A percentile compares a stretch with the other conserved stretches of the same genome.
Evolutionary conservation across 495 filamentous ascomycete species (phyloP).

Genomic region (Penicillium coffeae): DNA sequence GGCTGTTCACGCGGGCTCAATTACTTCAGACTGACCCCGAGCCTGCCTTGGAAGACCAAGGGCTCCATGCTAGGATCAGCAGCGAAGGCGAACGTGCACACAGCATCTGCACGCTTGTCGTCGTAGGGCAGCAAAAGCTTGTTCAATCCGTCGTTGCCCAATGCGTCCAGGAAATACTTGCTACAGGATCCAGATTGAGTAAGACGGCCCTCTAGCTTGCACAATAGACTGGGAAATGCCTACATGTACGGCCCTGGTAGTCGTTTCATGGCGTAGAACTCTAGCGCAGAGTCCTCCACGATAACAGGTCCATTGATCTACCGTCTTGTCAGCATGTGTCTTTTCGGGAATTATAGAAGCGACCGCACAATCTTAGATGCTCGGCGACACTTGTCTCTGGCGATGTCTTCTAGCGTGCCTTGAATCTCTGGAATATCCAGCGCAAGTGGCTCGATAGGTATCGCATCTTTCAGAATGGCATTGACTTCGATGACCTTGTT

Average conservation of each 20-base stretch:
- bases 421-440: slow-evolving; percentile 77
- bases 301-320: slow-evolving; percentile 77
- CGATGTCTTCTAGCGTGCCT: slow-evolving; percentile 76
- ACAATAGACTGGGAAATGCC: slow-evolving; percentile 15
- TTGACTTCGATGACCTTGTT: slow-evolving; percentile 78
- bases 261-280: slow-evolving; percentile 75
- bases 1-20: background rate
- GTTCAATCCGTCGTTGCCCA: slow-evolving; percentile 76
- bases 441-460: slow-evolving; percentile 57
- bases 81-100: slow-evolving; percentile 87
- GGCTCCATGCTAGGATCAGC: slow-evolving; percentile 71
- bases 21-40: slow-evolving; percentile 18
- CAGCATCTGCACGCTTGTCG: slow-evolving; percentile 81
- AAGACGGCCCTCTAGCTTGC: background rate
- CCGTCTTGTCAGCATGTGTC: background rate
- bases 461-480: slow-evolving; percentile 63
- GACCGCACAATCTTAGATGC: slow-evolving; percentile 59
- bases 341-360: background rate
- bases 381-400: slow-evolving; percentile 66
- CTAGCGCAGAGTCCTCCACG: slow-evolving; percentile 90
- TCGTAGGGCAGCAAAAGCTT: slow-evolving; percentile 74
- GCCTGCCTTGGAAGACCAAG: slow-evolving; percentile 79
- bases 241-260: slow-evolving; percentile 91
- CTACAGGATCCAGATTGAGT: slow-evolving; percentile 33
- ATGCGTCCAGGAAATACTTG: slow-evolving; percentile 78